Conservation (phyloP, 2,329 filamentous ascomycete genomes). For the Ophiocordyceps polyrhachis-furcata region DNA sequence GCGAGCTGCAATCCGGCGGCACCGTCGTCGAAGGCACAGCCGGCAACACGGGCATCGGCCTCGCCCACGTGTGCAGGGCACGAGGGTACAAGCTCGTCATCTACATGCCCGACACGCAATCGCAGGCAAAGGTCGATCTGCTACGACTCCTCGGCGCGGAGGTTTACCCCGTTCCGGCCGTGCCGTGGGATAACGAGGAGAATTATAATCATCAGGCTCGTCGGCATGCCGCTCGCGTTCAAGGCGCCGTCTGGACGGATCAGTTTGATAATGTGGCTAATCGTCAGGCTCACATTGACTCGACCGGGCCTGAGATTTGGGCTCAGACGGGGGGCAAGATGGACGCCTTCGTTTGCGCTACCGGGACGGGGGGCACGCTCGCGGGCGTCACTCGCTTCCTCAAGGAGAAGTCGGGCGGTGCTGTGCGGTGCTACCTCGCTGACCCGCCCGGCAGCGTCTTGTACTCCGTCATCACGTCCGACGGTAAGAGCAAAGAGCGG, state of each 20-base stretch:
- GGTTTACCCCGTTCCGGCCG: constrained; percentile 88
- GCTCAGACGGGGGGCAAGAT: constrained; percentile 68
- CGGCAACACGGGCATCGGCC: constrained; percentile 93
- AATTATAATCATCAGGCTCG: constrained; percentile 98
- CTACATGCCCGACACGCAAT: constrained; percentile 99
- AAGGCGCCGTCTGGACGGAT: constrained; percentile 94
- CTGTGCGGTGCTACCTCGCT: constrained; percentile 74
- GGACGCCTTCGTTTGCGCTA: constrained; percentile 90
- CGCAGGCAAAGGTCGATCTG: constrained; percentile 92
- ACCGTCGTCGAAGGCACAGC: constrained; percentile 96
- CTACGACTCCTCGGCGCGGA: constrained; percentile 80
- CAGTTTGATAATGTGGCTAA: constrained; percentile 98
- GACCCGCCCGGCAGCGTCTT: constrained; percentile 89
- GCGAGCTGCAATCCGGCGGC: constrained; percentile 64
- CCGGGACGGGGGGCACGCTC: constrained; percentile 79
- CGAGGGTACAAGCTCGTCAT: constrained; percentile 91
- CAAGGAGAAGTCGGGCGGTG: constrained; percentile 61
- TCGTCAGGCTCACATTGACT: constrained; percentile 84
- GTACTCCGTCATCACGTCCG: constrained; percentile 76
- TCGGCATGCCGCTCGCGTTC: constrained; percentile 67
- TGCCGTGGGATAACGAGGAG: constrained; percentile 81
- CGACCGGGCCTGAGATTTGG: constrained; percentile 96
- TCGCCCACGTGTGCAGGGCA: constrained; percentile 87
- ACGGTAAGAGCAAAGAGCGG: constrained; percentile 67
- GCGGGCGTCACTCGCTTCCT: constrained; percentile 78